Percentiles rank a stretch among this genome's conserved stretches.
phyloP scores from a whole-genome alignment of 2,329 filamentous ascomycete genomes.

The Microsporum ferrugineum region DNA sequence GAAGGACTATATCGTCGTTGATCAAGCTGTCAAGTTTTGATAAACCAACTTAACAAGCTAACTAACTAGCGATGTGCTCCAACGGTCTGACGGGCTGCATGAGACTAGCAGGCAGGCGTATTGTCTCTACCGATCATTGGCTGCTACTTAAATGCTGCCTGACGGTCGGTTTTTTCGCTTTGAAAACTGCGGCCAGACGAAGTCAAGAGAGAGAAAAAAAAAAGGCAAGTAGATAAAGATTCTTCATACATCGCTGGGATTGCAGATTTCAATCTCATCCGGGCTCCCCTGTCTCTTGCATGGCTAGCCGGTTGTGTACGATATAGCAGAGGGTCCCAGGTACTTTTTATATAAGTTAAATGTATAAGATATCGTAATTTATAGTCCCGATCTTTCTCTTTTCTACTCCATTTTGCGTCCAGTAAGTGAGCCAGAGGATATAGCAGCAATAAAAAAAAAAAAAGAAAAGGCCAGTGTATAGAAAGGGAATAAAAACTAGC shows the following conservation, averaged over 20 bases:
- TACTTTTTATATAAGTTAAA: too few species aligned
- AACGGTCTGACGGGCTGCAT: background rate
- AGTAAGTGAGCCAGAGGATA: background rate
- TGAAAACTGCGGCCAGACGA: background rate
- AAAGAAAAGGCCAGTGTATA: background rate
- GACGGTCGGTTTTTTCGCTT: background rate
- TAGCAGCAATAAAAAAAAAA: background rate
- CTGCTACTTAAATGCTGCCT: background rate
- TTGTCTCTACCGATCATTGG: background rate
- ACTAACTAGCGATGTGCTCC: background rate
- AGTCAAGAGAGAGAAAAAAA: background rate
- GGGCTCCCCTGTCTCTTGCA: background rate
- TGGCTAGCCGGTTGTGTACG: background rate
- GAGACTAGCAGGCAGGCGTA: background rate
- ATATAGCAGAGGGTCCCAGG: too few species aligned
- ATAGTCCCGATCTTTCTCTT: background rate
- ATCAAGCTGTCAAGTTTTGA: too few species aligned
- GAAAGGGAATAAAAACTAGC: background rate
- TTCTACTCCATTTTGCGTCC: slow-evolving; percentile 1
- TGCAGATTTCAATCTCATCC: background rate
- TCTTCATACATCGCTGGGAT: background rate
- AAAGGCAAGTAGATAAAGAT: background rate
- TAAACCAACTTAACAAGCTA: too few species aligned
- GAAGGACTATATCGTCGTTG: too few species aligned
- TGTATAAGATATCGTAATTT: background rate